Evolutionary conservation across 148 eudicot genomes (phyloP).

Genomic region (Drosera capensis): DNA sequence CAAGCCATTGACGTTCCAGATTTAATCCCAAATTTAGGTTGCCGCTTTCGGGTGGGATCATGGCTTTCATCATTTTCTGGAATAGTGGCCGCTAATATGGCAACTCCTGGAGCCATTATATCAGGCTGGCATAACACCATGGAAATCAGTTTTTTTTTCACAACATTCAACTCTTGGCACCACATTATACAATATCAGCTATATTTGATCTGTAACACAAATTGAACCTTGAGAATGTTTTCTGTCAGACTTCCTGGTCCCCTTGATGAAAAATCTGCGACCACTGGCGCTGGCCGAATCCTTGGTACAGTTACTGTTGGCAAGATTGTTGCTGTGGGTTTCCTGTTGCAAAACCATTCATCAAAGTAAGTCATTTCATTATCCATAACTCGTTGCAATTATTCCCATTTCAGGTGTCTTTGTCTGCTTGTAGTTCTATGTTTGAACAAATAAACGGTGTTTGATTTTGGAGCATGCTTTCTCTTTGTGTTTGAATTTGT

Average conservation of each 20-base stretch:
- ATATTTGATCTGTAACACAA: background rate
- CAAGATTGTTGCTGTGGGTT: conserved; percentile 42
- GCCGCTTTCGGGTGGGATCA: conserved; percentile 14
- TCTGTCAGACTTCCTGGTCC: conserved; percentile 53
- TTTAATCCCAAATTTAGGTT: conserved; percentile 23
- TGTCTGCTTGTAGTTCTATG: too few species aligned
- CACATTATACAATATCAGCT: background rate
- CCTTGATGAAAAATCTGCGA: conserved; percentile 61
- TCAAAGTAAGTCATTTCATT: background rate
- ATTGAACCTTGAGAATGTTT: conserved; percentile 53
- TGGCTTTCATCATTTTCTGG: conserved; percentile 21
- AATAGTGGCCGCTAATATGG: conserved; percentile 43
- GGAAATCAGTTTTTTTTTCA: background rate
- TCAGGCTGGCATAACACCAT: conserved; percentile 30
- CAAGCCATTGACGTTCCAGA: conserved; percentile 89
- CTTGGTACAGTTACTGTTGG: conserved; percentile 20
- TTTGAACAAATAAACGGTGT: too few species aligned
- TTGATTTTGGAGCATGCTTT: too few species aligned
- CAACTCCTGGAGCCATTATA: conserved; percentile 64
- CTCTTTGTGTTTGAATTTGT: too few species aligned
- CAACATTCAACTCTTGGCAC: background rate
- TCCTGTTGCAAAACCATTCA: conserved; percentile 12
- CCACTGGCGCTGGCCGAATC: conserved; percentile 47
- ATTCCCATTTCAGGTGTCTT: too few species aligned
- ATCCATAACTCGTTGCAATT: background rate